These are phyloP conservation scores for Pyracantha coccinea DNA, from an alignment of 331 rosid genomes.

Conservation along the genomic window DNA sequence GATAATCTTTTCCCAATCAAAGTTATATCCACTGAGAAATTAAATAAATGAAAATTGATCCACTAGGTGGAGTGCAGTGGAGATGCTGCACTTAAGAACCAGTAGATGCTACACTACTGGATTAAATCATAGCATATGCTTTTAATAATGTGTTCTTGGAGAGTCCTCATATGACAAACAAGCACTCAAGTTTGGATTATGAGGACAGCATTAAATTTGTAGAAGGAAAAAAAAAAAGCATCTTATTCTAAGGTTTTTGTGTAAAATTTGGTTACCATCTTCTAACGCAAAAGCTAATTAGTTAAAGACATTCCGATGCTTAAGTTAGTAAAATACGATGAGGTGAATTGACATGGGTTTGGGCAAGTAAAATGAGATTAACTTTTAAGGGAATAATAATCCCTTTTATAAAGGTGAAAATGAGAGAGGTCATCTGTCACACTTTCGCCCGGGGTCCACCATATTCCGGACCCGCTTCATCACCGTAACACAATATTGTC, in stretches of 20 bases:
- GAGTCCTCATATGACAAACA: slow-evolving; percentile 4
- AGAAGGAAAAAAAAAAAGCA: background rate
- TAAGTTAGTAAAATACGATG: no score
- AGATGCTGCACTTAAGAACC: slow-evolving; percentile 24
- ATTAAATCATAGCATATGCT: background rate
- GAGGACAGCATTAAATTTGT: no score
- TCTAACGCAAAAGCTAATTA: no score
- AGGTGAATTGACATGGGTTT: no score
- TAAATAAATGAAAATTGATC: background rate
- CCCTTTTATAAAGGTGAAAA: no score
- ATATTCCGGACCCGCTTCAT: no score
- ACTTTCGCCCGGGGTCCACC: no score
- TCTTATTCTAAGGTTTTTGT: background rate
- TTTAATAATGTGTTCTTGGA: slow-evolving; percentile 8
- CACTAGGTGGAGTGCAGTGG: slow-evolving; percentile 21
- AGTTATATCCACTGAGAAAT: background rate
- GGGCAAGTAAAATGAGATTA: no score
- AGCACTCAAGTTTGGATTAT: background rate
- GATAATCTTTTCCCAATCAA: slow-evolving; percentile 13
- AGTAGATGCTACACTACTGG: slow-evolving; percentile 16
- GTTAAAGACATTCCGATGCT: no score
- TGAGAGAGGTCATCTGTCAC: no score
- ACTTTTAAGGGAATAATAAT: background rate
- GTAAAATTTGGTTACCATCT: background rate
- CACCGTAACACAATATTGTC: no score